phyloP scores from a whole-genome alignment of 352 stramenopile species.

The Phytophthora brassicae region DNA sequence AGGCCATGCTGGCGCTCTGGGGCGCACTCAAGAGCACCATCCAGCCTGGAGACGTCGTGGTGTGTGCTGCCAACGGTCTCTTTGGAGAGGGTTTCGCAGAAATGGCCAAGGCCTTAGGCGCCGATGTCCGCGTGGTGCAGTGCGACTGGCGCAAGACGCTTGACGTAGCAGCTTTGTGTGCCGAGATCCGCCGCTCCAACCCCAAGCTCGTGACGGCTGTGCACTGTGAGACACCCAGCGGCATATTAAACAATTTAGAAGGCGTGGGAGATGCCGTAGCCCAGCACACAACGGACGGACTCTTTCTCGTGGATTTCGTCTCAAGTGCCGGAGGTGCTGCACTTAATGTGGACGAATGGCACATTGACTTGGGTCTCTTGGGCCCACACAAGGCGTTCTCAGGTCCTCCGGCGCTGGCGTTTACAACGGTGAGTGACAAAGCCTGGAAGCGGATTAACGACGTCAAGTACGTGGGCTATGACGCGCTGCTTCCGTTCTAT shows the following conservation, averaged over 20 bases:
- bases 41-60: slow-evolving; percentile 38
- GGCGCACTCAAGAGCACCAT: slow-evolving; percentile 54
- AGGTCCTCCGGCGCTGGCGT: slow-evolving; percentile 39
- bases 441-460: slow-evolving; percentile 48
- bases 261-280: slow-evolving; percentile 43
- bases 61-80: slow-evolving; percentile 50
- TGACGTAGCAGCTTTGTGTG: slow-evolving; percentile 35
- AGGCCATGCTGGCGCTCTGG: slow-evolving; percentile 61
- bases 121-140: slow-evolving; percentile 42
- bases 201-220: slow-evolving; percentile 55
- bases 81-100: slow-evolving; percentile 52
- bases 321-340: slow-evolving; percentile 45
- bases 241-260: slow-evolving; percentile 44
- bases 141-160: slow-evolving; percentile 45
- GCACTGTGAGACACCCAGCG: slow-evolving; percentile 57
- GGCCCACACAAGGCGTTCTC: slow-evolving; percentile 54
- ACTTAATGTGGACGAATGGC: slow-evolving; percentile 39
- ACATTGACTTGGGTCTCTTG: slow-evolving; percentile 52
- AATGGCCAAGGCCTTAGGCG: slow-evolving; percentile 46
- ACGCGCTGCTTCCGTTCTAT: slow-evolving; percentile 52
- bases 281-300: slow-evolving; percentile 45
- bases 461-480: slow-evolving; percentile 50
- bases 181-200: slow-evolving; percentile 41
- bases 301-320: slow-evolving; percentile 62
- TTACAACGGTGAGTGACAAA: slow-evolving; percentile 53